A percentile compares a stretch with the other conserved stretches of the same genome.
phyloP scores from a whole-genome alignment of 108 stramenopile genomes.

The Nitzschia inconspicua region DNA sequence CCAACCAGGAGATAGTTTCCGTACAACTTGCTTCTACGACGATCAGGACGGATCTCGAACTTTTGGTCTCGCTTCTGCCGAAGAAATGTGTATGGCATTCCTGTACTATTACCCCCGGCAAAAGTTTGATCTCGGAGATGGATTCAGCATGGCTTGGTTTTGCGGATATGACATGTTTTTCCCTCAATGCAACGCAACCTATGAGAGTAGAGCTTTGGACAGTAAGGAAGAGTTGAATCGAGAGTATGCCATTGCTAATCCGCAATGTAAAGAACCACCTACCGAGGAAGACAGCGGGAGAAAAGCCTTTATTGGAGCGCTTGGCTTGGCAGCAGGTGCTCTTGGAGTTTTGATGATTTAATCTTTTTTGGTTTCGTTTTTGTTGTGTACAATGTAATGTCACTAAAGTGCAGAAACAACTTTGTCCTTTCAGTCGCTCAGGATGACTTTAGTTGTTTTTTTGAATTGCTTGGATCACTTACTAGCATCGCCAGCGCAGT shows the following conservation, averaged over 20 bases:
- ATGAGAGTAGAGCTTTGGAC: neutral
- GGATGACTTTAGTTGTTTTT: neutral
- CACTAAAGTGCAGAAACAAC: neutral
- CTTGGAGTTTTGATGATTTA: neutral
- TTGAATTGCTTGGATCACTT: neutral
- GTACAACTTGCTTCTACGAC: constrained; percentile 48
- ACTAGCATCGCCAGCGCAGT: constrained; percentile 4
- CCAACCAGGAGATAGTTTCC: constrained; percentile 45
- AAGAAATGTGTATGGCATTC: constrained; percentile 71
- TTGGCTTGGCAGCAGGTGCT: neutral
- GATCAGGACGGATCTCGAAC: neutral
- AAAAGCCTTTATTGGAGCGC: too few relatives aligned
- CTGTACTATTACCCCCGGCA: constrained; percentile 42
- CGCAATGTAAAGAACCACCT: too few relatives aligned
- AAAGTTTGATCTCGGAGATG: too few relatives aligned
- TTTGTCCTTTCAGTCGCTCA: neutral
- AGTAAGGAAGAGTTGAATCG: too few relatives aligned
- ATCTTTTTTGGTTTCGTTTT: neutral
- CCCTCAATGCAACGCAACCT: constrained; percentile 4
- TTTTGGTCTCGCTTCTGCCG: constrained; percentile 35
- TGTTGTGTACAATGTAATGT: neutral
- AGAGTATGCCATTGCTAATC: too few relatives aligned
- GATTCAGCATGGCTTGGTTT: too few relatives aligned
- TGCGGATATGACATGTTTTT: constrained; percentile 8
- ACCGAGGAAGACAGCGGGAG: too few relatives aligned